Evolutionary conservation across 345 rosid species (phyloP).

Genomic region (Arabidopsis arenosa): DNA sequence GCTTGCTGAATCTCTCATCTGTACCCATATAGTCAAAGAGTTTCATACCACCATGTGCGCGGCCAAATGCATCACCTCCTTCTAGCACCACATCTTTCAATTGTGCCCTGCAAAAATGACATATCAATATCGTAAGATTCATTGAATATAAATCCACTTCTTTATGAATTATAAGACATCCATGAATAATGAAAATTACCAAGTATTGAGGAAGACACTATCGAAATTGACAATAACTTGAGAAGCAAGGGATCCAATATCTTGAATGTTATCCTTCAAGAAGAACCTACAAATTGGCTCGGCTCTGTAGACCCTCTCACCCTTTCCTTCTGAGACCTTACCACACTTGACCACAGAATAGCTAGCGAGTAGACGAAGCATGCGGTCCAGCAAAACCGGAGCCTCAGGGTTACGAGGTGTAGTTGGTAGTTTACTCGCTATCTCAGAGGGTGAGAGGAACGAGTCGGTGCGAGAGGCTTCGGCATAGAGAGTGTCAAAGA

Average conservation of each 20-base stretch:
- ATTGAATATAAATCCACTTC: not conserved
- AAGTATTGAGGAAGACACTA: constrained; percentile 50
- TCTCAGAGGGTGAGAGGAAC: constrained; percentile 51
- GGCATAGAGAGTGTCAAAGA: constrained; percentile 50
- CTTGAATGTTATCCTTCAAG: constrained; percentile 40
- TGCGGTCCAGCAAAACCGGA: constrained; percentile 50
- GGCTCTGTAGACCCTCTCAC: constrained; percentile 48
- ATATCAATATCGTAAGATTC: not conserved
- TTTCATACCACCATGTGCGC: constrained; percentile 60
- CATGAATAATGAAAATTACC: constrained; percentile 39
- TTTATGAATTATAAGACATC: not conserved
- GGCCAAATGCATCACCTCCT: constrained; percentile 69
- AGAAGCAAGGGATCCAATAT: constrained; percentile 51
- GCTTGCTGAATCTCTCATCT: constrained; percentile 58
- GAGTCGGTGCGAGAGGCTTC: constrained; percentile 18
- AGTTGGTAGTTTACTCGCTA: constrained; percentile 49
- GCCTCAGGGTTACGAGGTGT: constrained; percentile 52
- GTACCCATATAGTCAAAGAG: constrained; percentile 54
- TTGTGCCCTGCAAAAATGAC: constrained; percentile 39
- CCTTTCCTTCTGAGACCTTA: not conserved
- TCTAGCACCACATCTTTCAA: constrained; percentile 58
- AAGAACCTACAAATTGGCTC: constrained; percentile 57
- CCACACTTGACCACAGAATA: constrained; percentile 47
- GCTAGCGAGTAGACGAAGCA: constrained; percentile 59
- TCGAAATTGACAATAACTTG: constrained; percentile 50